Evolutionary conservation across 148 eudicot species (phyloP), one percentile per base, ranked within the genome.

Genomic region (Chenopodium formosanum): DNA sequence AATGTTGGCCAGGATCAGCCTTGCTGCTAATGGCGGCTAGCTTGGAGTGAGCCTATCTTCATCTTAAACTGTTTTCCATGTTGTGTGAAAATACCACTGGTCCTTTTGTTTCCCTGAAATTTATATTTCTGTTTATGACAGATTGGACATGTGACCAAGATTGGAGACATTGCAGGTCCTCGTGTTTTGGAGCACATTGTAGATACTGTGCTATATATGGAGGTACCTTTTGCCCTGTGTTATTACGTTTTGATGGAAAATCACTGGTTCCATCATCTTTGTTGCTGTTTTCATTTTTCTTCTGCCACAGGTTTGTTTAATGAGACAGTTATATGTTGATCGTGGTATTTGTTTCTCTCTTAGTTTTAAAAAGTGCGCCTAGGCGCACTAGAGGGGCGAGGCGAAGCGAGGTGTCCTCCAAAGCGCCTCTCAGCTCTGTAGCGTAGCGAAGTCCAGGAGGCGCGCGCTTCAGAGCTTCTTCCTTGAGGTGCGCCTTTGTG

Each of bases 151-250:
- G 98, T 96, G 82, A 96, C 80, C 77, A 96, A 96, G 84, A 65
- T 88, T 83, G 99, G 99, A 87, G 99, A 96, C 4, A 90, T 96
- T 82, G 99, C 99, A 60, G 99, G 99, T 68, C 99, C 99, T 83
- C 99, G 94, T 68, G 89, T 92, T 40, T 85, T 94, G 86, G 99
- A 96, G 93, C 99, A 96, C 89, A 92, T 94, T 72, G 99, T 96
- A 77, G 99, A 96, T 85, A 93, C 85, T 20, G 99, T 96, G 74
- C 78, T 96, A 82, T 94, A 96, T 76, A 84, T 96, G 92, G 99
- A 96, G 88, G 99, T 94, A 58, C 76, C 86, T 82, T 81, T 81
- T 83, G 71, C 23, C 2, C 20, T 50, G 13, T 56, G 22, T n/a
- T 16, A 14, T 66, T 12, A 23, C 7, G 16, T 66, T 66, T 4